Evolutionary conservation across 2,329 filamentous ascomycete genomes (phyloP).

Genomic region (Fusarium camptoceras): DNA sequence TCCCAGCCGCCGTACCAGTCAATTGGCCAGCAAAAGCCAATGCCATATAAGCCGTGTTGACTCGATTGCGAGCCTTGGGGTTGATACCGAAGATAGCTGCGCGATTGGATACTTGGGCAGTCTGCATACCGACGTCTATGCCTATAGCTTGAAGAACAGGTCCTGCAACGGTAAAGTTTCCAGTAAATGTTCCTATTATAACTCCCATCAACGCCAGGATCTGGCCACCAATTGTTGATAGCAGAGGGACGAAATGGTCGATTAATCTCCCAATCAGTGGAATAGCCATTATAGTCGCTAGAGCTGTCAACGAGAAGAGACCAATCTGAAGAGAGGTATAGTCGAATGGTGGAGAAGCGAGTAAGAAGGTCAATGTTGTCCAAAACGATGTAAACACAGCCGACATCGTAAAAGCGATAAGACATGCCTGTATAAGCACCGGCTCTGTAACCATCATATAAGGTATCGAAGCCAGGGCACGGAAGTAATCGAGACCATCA

Average conservation of each 20-base stretch:
- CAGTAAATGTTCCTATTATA: constrained; percentile 75
- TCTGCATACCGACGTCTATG: constrained; percentile 79
- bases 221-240: constrained; percentile 74
- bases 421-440: constrained; percentile 74
- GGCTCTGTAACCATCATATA: constrained; percentile 74
- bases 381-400: constrained; percentile 65
- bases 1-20: constrained; percentile 72
- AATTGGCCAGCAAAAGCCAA: constrained; percentile 80
- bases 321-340: constrained; percentile 78
- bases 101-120: constrained; percentile 78
- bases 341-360: constrained; percentile 75
- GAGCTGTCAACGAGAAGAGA: constrained; percentile 81
- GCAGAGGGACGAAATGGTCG: constrained; percentile 75
- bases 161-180: constrained; percentile 73
- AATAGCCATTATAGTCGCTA: constrained; percentile 73
- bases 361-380: constrained; percentile 81
- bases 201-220: constrained; percentile 70
- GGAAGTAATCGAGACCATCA: constrained; percentile 71
- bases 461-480: constrained; percentile 73
- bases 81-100: constrained; percentile 77
- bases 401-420: constrained; percentile 72
- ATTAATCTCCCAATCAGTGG: constrained; percentile 77
- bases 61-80: constrained; percentile 76
- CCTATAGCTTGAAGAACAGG: constrained; percentile 78
- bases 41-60: constrained; percentile 88